These are phyloP conservation scores for Boletus mariae DNA, from an alignment of 1,284 basidiomycete species.

Conservation along the genomic window DNA sequence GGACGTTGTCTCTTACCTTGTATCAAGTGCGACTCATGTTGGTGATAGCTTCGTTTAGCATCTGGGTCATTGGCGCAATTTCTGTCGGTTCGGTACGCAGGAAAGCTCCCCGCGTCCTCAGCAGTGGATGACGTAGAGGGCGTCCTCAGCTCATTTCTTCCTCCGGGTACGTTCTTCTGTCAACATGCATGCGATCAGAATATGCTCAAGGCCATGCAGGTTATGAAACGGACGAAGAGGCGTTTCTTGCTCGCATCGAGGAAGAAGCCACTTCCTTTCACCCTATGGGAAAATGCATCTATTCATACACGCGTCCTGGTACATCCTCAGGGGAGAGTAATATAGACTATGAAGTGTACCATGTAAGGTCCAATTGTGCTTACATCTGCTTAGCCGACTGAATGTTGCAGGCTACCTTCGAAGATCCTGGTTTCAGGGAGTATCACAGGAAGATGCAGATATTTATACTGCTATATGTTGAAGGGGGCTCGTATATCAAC, in stretches of 20 bases:
- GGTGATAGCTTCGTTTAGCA: conserved; percentile 70
- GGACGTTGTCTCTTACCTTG: conserved; percentile 26
- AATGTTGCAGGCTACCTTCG: conserved; percentile 66
- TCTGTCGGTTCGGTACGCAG: conserved; percentile 66
- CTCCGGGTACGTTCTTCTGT: conserved; percentile 48
- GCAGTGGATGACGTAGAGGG: conserved; percentile 89
- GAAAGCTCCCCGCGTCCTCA: conserved; percentile 64
- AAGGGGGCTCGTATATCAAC: conserved; percentile 91
- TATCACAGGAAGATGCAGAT: conserved; percentile 94
- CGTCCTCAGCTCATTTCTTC: conserved; percentile 75
- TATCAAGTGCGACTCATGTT: conserved; percentile 6
- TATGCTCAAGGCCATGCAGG: conserved; percentile 35
- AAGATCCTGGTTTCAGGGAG: conserved; percentile 86
- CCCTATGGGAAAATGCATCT: conserved; percentile 75
- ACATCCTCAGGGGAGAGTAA: conserved; percentile 42
- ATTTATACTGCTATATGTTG: conserved; percentile 93
- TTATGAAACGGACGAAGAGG: conserved; percentile 62
- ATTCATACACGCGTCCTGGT: conserved; percentile 64
- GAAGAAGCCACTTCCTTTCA: conserved; percentile 71
- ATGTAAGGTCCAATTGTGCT: conserved; percentile 50
- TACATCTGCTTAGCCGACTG: conserved; percentile 3
- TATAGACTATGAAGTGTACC: conserved; percentile 81
- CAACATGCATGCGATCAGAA: not conserved
- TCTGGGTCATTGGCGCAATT: conserved; percentile 83
- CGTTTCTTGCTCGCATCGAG: conserved; percentile 69